Percentiles rank a stretch among this genome's conserved stretches.
Conservation (phyloP, 2,329 filamentous ascomycete species). For the Emergomyces pasteurianus region DNA sequence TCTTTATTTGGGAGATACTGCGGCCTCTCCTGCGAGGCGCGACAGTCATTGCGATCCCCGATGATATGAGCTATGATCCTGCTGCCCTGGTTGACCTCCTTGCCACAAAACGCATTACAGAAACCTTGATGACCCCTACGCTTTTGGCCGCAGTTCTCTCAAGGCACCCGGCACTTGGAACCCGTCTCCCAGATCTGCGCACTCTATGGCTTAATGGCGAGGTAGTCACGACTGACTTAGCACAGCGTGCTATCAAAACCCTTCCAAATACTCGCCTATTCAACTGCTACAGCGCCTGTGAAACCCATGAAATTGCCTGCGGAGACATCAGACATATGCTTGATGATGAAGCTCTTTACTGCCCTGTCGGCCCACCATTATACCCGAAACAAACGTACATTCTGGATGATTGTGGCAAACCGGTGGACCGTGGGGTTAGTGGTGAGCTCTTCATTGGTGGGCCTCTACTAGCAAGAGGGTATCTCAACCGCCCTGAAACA, state of each 20-base stretch:
- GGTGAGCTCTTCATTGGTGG: constrained; percentile 70
- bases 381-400: constrained; percentile 60
- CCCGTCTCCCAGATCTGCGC: constrained; percentile 52
- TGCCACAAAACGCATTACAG: constrained; percentile 53
- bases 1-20: constrained; percentile 77
- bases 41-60: constrained; percentile 62
- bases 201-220: constrained; percentile 74
- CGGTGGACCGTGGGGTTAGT: constrained; percentile 48
- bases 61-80: constrained; percentile 67
- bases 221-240: constrained; percentile 68
- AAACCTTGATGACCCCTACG: constrained; percentile 75
- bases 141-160: constrained; percentile 62
- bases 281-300: constrained; percentile 72
- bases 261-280: constrained; percentile 58
- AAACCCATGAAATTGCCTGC: constrained; percentile 69
- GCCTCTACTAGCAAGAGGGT: constrained; percentile 59
- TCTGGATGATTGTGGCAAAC: constrained; percentile 55
- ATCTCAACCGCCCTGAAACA: constrained; percentile 67
- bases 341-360: constrained; percentile 47
- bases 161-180: constrained; percentile 53
- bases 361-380: constrained; percentile 60
- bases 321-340: constrained; percentile 61
- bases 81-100: constrained; percentile 61
- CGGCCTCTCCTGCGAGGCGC: constrained; percentile 64
- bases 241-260: constrained; percentile 53